Conservation (phyloP, 2,329 filamentous ascomycete genomes). For the Pseudogymnoascus sp. region DNA sequence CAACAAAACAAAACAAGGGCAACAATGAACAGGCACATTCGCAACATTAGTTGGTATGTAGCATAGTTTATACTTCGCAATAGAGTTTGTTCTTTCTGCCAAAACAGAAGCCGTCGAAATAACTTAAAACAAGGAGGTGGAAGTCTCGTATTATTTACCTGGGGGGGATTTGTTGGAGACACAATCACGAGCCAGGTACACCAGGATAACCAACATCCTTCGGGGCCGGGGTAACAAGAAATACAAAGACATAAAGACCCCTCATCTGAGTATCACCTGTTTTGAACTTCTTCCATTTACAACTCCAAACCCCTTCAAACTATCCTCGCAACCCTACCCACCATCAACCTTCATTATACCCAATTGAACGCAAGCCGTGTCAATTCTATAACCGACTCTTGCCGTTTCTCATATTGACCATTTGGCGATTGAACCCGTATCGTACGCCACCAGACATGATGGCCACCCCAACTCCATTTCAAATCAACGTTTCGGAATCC, state of each 20-base stretch:
- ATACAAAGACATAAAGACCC: neutral
- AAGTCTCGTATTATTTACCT: neutral
- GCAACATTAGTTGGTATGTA: neutral
- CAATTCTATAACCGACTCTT: neutral
- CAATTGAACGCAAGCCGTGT: neutral
- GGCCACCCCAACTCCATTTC: slow-evolving; percentile 4
- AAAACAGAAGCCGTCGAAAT: neutral
- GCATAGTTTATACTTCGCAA: neutral
- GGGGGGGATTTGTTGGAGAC: neutral
- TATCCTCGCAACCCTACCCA: neutral
- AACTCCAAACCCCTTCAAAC: neutral
- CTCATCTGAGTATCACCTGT: neutral
- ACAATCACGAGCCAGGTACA: neutral
- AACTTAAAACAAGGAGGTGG: neutral
- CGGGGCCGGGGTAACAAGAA: neutral
- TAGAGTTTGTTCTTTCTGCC: neutral
- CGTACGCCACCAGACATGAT: neutral
- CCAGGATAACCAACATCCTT: neutral
- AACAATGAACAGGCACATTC: neutral
- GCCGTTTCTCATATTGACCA: neutral
- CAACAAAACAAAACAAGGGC: neutral
- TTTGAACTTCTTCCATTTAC: neutral
- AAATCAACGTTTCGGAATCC: slow-evolving; percentile 13
- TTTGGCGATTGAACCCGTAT: neutral
- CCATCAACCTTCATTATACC: neutral